Conservation (phyloP, 208 protist genomes). For the Trypanosoma theileri region DNA sequence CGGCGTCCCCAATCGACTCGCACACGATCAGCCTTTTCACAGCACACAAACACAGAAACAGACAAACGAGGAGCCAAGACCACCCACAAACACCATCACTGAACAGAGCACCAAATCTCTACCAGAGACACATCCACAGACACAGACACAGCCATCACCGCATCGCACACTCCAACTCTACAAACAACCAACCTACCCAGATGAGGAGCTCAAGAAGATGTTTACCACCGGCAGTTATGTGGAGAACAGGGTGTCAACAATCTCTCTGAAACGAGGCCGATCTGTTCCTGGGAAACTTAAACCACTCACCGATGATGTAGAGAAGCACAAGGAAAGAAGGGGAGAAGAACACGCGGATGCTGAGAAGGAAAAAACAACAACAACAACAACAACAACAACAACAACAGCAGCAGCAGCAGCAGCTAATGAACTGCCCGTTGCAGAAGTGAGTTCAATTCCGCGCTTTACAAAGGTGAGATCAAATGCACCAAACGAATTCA, state of each 20-base stretch:
- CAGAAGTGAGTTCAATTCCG: conserved; percentile 40
- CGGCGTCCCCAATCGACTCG: conserved; percentile 74
- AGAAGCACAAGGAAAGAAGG: background rate
- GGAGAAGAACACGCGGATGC: background rate
- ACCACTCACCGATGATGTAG: conserved; percentile 18
- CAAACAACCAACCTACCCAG: conserved; percentile 45
- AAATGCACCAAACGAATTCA: conserved; percentile 89
- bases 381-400: background rate
- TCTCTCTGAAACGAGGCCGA: conserved; percentile 24
- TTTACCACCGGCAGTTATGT: conserved; percentile 33
- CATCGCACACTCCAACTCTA: conserved; percentile 70
- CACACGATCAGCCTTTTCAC: conserved; percentile 6
- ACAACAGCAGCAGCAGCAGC: background rate
- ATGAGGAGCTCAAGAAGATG: conserved; percentile 55
- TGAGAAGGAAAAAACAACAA: background rate
- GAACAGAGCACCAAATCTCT: conserved; percentile 8
- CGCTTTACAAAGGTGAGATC: conserved; percentile 75
- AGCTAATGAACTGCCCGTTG: too few relatives aligned
- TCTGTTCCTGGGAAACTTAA: conserved; percentile 34
- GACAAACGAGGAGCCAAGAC: background rate
- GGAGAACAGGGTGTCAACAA: conserved; percentile 31
- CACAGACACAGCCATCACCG: background rate
- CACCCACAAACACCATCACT: background rate
- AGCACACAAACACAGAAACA: conserved; percentile 4
- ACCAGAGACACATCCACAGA: conserved; percentile 41